These are phyloP conservation scores for Spathaspora boniae DNA, from an alignment of 805 yeast species.

Conservation along the genomic window DNA sequence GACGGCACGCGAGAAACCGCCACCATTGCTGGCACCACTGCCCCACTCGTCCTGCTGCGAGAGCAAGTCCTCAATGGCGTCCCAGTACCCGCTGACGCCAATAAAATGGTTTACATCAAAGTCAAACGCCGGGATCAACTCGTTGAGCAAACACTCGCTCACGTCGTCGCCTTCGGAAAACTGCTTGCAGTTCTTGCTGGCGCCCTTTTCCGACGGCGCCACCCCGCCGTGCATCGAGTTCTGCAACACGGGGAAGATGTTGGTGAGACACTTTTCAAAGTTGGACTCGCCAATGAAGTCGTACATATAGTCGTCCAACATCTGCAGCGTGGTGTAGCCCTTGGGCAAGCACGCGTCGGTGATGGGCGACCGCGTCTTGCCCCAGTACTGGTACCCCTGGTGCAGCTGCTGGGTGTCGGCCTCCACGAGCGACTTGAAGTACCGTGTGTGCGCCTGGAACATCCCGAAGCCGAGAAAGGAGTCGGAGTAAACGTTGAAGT, in stretches of 20 bases:
- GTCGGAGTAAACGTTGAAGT: conserved; percentile 47
- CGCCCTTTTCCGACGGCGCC: conserved; percentile 15
- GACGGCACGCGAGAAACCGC: conserved; percentile 9
- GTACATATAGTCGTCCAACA: conserved; percentile 22
- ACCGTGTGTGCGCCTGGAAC: conserved; percentile 50
- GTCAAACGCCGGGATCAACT: conserved; percentile 53
- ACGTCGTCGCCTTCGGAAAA: conserved; percentile 26
- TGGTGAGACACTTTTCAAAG: conserved; percentile 44
- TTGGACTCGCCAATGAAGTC: conserved; percentile 53
- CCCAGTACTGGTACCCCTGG: conserved; percentile 11
- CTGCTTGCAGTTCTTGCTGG: conserved; percentile 34
- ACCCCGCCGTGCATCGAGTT: conserved; percentile 25
- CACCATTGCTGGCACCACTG: background rate
- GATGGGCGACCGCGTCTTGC: conserved; percentile 24
- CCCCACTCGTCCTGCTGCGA: conserved; percentile 13
- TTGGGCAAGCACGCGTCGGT: conserved; percentile 59
- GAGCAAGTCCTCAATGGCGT: conserved; percentile 49
- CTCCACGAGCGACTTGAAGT: conserved; percentile 34
- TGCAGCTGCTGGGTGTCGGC: conserved; percentile 16
- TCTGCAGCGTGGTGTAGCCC: conserved; percentile 29
- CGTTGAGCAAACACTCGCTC: conserved; percentile 50
- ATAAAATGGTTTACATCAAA: conserved; percentile 54
- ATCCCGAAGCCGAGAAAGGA: conserved; percentile 62
- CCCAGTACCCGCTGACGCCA: conserved; percentile 70
- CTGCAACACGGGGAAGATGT: conserved; percentile 45